Evolutionary conservation across 163 green algal species (phyloP).

Genomic region (Picocystis sp.): DNA sequence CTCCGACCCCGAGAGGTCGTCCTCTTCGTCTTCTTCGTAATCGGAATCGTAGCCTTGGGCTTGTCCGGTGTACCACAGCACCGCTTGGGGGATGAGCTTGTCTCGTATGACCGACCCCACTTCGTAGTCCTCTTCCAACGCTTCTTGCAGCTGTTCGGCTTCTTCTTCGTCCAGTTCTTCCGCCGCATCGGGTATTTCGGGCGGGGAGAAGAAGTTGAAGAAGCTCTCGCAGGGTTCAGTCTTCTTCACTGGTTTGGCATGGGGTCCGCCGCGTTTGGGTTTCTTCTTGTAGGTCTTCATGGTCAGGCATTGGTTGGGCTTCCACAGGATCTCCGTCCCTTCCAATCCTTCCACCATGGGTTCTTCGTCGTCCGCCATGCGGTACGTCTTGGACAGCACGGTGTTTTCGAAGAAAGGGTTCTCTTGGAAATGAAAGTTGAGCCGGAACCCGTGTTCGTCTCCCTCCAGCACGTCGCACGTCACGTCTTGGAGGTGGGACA

Average conservation of each 20-base stretch:
- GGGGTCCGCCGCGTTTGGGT: constrained; percentile 31
- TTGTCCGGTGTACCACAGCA: constrained; percentile 76
- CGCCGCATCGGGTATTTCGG: constrained; percentile 47
- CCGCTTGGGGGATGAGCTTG: constrained; percentile 62
- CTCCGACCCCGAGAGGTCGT: constrained; percentile 7
- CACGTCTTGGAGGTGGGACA: constrained; percentile 56
- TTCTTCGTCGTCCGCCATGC: constrained; percentile 60
- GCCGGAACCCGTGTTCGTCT: constrained; percentile 31
- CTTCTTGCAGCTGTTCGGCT: constrained; percentile 39
- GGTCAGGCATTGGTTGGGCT: constrained; percentile 55
- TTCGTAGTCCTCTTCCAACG: constrained; percentile 56
- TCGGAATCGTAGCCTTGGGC: constrained; percentile 41
- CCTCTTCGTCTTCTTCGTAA: constrained; percentile 33
- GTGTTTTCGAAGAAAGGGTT: constrained; percentile 30
- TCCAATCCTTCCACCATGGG: constrained; percentile 54
- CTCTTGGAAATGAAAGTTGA: constrained; percentile 26
- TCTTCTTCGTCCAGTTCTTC: constrained; percentile 47
- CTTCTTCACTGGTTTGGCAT: constrained; percentile 29
- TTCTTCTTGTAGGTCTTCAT: constrained; percentile 60
- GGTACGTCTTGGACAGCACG: constrained; percentile 46
- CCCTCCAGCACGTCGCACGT: constrained; percentile 24
- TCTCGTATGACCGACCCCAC: constrained; percentile 45
- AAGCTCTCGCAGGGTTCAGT: constrained; percentile 49
- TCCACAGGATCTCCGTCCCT: constrained; percentile 67
- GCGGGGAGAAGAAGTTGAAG: constrained; percentile 81